Base-by-base conservation (phyloP, 345 rosid species). In the Salix brachista region DNA sequence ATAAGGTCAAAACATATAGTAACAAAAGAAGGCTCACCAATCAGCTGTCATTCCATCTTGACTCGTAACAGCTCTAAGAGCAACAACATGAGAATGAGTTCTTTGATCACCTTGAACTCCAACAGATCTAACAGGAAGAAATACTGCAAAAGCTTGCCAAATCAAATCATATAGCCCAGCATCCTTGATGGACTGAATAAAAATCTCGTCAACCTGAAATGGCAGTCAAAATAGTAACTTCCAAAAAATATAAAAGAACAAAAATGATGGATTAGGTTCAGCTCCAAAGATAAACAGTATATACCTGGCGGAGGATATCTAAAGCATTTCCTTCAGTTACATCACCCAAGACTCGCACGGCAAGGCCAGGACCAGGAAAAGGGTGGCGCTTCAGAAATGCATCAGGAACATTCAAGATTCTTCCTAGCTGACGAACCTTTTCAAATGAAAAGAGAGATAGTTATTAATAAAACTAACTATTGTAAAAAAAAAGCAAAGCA, bases 11-110 rank as follows among this genome's bases (percentile, higher is more conserved):
- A 52, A 52, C 37, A 4, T 6, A 21, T 41, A 11, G n/a, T 26
- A 58, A 72, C 3, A 54, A 39, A 44, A 30, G 41, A 69, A 61
- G 61, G 69, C 88, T 83, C 73, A 96, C 99, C 99, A 94, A 77
- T 96, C 99, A 60, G 99, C 98, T 12, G 98, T 96, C 99, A 96
- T 96, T 78, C 99, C 99, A 50, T 96, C 98, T 88, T 96, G 96
- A 87, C 99, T 96, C 60, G 97, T 96, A 71, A 96, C 99, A 52
- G 99, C 99, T 61, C 99, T 88, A 50, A 96, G 96, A 86, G 98
- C 97, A 84, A 96, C 98, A 18, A 96, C 98, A 85, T 96, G 91
- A 79, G 99, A 92, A 85, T 96, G 98, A 14, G 99, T 94, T 84
- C 99, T 90, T 87, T 96, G 97, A 89, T 96, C 98, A 3, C 99